phyloP scores from a whole-genome alignment of 1,284 basidiomycete species.

The Apiotrichum montevideense region DNA sequence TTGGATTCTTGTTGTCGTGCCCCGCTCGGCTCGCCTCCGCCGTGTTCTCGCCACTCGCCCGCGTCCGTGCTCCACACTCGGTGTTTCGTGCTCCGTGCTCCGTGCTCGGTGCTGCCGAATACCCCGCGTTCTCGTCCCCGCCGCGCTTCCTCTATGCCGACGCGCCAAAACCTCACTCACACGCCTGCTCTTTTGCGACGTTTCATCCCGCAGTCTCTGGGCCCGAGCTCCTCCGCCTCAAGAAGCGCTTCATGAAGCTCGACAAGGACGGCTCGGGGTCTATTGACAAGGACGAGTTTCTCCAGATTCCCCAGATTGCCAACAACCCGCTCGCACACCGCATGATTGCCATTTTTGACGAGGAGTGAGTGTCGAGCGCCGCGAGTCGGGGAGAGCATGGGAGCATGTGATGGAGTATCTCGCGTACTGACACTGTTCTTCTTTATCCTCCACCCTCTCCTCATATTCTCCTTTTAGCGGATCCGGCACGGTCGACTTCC shows the following conservation, averaged over 20 bases:
- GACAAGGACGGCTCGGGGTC: conserved; percentile 97
- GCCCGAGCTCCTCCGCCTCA: conserved; percentile 83
- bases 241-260: conserved; percentile 99
- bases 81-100: too few species aligned
- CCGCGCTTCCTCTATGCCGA: too few species aligned
- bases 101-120: too few species aligned
- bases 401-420: too few species aligned
- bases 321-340: conserved; percentile 94
- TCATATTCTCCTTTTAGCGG: conserved; percentile 55
- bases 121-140: too few species aligned
- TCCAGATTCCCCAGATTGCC: conserved; percentile 97
- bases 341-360: conserved; percentile 99
- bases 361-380: conserved; percentile 70
- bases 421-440: too few species aligned
- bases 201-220: conserved; percentile 65
- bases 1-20: too few species aligned
- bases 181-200: too few species aligned
- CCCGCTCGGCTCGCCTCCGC: not conserved
- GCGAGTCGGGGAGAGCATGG: not conserved
- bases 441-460: not conserved
- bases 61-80: not conserved
- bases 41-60: not conserved
- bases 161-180: too few species aligned
- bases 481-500: conserved; percentile 96
- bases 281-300: conserved; percentile 96